Base-by-base conservation (phyloP, 768 basidiomycete species). In the Hericium coralloides region DNA sequence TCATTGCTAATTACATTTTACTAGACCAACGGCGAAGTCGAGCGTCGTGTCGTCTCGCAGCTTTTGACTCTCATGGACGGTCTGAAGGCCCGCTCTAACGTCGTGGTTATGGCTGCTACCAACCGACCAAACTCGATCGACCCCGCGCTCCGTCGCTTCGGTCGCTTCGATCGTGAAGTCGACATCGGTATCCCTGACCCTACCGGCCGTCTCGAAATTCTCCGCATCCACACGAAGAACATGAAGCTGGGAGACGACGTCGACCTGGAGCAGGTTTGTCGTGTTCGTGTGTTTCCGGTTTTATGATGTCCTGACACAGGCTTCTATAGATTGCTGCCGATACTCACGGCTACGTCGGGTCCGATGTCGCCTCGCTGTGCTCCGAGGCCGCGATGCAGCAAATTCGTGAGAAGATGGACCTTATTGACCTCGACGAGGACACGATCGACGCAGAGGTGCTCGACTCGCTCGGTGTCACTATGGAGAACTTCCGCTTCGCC, bases 331-430 rank as follows among this genome's bases (percentile, higher is more conserved):
- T 99, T 64, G 97, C 97, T 52, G 94, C 95, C 53, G 97, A 99
- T 70, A 99, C 97, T 6, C 97, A 99, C 70, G 97, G 97, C 72
- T 98, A 98, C 67, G 97, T 99, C 64, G 97, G 97, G 70, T 97
- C 97, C 38, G 97, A 99, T 79, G 70, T 99, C 57, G 97, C 97
- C 23, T 90, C 97, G 12, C 81, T 99, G 52, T 99, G 97, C 72
- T 98, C 97, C 2, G 97, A 99, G 70, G 97, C 97, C 55, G 97
- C 97, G 49, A 99, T 99, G 97, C 97, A 99, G 76, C 97, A 99
- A 71, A 99, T 99, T 62, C 91, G 97, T 70, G 97, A 99, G 76
- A 99, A 99, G 84, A 98, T 99, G 95, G 95, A 98, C 64, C 75
- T 93, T 63, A 93, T 95, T 61, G 93, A 95, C 70, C 81, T 95